Evolutionary conservation across 495 filamentous ascomycete genomes (phyloP), one percentile per base, ranked within the genome.

Genomic region (Amorphotheca resinae): DNA sequence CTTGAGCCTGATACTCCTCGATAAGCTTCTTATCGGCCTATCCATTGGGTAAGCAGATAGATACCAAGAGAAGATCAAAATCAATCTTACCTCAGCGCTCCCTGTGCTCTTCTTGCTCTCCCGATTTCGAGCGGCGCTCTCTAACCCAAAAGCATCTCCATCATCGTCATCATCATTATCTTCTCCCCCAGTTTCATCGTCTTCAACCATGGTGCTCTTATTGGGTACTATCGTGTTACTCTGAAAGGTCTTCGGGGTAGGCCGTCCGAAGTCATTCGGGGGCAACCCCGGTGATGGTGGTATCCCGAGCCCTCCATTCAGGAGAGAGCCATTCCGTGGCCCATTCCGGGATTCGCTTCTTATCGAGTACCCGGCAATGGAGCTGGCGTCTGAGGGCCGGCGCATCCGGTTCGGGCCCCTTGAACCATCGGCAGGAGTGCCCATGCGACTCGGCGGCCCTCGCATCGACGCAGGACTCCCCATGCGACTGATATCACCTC

Each of bases 151-250:
- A 23, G 79, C 66, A 61, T 81, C 77, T 36, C 37, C 53, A 48
- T 70, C 73, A 21, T 73, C 71, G 47, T 76, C 69, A 58, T 79
- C 73, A 42, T 82, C 77, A 38, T 69, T 64, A 43, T 82, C 80
- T 15, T 77, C 73, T 11, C 52, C 57, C 1, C 66, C 68, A 37
- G 62, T 70, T 48, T 93, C 88, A 48, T 94, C 91, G 60, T 98
- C 91, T 58, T 98, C 91, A 12, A 96, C 82, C 82, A 98, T 87
- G 0, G 87, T 96, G 52, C 89, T 93, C 62, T 96, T 98, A 52
- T 94, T 96, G 4, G 91, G 93, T 18, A 95, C 79, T 48, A 96
- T 93, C 0, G 84, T 95, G 54, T 91, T 95, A 55, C 83, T 88
- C 61, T 96, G 89, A 50, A 93, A 95, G 31, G 84, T 83, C 51